Base-by-base conservation (phyloP, 2,329 filamentous ascomycete genomes). In the Diplocarpon rosae region DNA sequence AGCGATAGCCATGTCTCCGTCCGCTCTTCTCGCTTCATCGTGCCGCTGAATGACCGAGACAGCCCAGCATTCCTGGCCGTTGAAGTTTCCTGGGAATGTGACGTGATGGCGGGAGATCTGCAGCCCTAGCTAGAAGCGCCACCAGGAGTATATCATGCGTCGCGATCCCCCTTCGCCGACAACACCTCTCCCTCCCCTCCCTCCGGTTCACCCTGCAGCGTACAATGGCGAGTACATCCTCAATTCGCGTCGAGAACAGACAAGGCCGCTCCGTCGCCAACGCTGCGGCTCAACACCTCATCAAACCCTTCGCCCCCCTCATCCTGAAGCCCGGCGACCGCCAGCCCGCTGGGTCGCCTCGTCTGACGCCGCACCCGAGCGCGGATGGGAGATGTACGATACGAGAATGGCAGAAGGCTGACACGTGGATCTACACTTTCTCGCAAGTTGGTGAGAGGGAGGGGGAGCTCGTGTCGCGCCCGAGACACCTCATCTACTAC, bases 381-480 rank as follows among this genome's bases (percentile, higher is more conserved):
- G 42, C 43, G 3, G 17, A 40, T n/a, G 29, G 43, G 12, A 27
- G 7, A 13, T 49, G 42, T 20, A 42, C 29, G 5, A 43, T 53
- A n/a, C 9, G 28, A 28, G 45, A 51, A 37, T 36, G 36, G 13
- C 43, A 46, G 24, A 20, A 42, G 1, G 48, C 37, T 12, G 40
- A 47, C 31, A 48, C 44, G 12, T 49, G 42, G 46, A 39, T 49
- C 9, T 51, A 51, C 32, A 51, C 43, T 3, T 47, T 53, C 20
- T 28, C 34, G 2, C 13, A 28, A 43, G n/a, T 24, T 36, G 13
- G 29, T 24, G 8, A 37, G 29, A 14, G 5, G 30, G 14, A 39
- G 6, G 13, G 8, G 29, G 29, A 32, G n/a, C 30, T 5, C 4
- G 30, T 5, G 4, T 12, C 11, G 3, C 11, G 30, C 4, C 9